Conservation (phyloP, 306 rosid species). For the Alnus glutinosa region DNA sequence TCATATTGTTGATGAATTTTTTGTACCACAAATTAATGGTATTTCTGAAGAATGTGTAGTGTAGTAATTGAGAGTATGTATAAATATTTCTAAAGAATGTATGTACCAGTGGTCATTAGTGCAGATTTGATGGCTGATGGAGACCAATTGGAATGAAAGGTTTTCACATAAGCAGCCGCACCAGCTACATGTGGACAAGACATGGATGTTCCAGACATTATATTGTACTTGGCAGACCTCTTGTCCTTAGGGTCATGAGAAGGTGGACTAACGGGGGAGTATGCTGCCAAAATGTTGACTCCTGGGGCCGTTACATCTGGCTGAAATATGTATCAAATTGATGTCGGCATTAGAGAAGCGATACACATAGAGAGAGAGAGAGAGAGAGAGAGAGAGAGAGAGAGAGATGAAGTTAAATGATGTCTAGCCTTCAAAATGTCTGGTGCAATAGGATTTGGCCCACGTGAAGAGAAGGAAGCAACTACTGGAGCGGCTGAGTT, state of each 20-base stretch:
- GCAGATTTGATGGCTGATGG: constrained; percentile 34
- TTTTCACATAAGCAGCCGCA: constrained; percentile 32
- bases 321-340: background rate
- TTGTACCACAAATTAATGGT: too few relatives aligned
- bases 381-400: background rate
- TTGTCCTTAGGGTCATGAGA: background rate
- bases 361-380: background rate
- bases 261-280: constrained; percentile 19
- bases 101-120: constrained; percentile 24
- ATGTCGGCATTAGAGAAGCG: background rate
- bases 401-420: too few relatives aligned
- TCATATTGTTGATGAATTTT: too few relatives aligned
- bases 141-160: constrained; percentile 34
- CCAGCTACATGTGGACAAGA: constrained; percentile 39
- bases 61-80: too few relatives aligned
- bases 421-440: constrained; percentile 29
- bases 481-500: constrained; percentile 20
- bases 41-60: too few relatives aligned
- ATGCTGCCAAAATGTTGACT: constrained; percentile 34
- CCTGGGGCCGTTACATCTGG: constrained; percentile 43
- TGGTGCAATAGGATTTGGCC: constrained; percentile 20
- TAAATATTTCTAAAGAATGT: too few relatives aligned
- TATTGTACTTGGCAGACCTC: constrained; percentile 15
- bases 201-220: constrained; percentile 42
- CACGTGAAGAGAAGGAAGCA: constrained; percentile 36